Evolutionary conservation across 1,284 basidiomycete species (phyloP), one percentile per base, ranked within the genome.

Genomic region (Cystobasidium pallidum): DNA sequence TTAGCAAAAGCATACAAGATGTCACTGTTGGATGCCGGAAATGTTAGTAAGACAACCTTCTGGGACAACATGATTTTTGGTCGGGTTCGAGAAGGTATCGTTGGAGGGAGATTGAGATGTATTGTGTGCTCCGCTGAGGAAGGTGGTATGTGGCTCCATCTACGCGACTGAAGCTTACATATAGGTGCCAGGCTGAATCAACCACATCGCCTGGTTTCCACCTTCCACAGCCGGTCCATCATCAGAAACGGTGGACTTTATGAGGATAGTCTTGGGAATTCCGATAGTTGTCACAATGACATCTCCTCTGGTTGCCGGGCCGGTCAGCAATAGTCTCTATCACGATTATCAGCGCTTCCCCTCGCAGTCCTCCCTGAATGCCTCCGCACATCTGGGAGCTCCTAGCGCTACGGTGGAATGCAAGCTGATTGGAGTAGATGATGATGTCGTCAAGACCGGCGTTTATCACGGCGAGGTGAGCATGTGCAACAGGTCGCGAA

Each of bases 331-430:
- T 24, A 74, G 41, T 4, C 57, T 74, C 51, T 71, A 74, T 61
- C 75, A 73, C 39, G 77, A 78, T 52, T 66, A 75, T 19, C 77
- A 78, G 58, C 47, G 74, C 3, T 55, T 78, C 21, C 75, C 77
- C 21, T 73, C 71, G 24, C 71, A 72, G 0, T 74, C 71, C 0
- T 17, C 43, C 2, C 51, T 4, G 6, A 51, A 39, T 47, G 32
- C 10, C 32, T 36, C 32, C 13, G 62, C 43, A 3, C 76, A 76
- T 36, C 74, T 77, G 10, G 77, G 77, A 2, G 52, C 75, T 47
- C 76, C 75, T 10, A 45, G 70, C 7, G 51, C 62, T 1, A 76
- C 76, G 0, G 21, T 77, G 39, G 77, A 78, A 66, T 19, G 76
- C 72, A 78, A 78, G 65, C 49, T 78, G 7, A 45, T 70, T 3